These are phyloP conservation scores for Mycena rosella DNA, from an alignment of 768 basidiomycete genomes.

Conservation along the genomic window DNA sequence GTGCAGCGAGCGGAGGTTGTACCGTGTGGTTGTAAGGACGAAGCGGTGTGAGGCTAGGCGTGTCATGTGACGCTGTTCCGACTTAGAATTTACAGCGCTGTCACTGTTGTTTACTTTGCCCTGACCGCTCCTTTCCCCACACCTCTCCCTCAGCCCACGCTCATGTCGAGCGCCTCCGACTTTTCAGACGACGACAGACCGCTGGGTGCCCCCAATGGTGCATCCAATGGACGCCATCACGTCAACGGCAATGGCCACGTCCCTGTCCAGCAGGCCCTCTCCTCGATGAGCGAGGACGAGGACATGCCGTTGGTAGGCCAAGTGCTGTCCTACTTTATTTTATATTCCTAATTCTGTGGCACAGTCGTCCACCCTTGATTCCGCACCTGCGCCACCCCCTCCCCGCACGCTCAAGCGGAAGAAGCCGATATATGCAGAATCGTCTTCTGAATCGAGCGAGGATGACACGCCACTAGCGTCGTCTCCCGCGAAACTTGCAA, in stretches of 20 bases:
- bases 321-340: constrained; percentile 34
- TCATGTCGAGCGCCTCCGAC: constrained; percentile 61
- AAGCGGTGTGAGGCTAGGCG: no score
- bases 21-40: constrained; percentile 14
- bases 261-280: constrained; percentile 53
- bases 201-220: constrained; percentile 56
- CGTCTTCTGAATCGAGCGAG: constrained; percentile 64
- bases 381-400: constrained; percentile 54
- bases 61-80: not conserved
- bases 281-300: constrained; percentile 76
- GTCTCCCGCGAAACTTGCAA: constrained; percentile 70
- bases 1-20: constrained; percentile 26
- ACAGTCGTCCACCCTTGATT: constrained; percentile 64
- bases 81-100: constrained; percentile 29
- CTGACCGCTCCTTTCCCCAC: constrained; percentile 40
- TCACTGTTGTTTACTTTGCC: constrained; percentile 40
- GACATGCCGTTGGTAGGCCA: constrained; percentile 77
- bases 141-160: not conserved
- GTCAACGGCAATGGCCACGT: constrained; percentile 57
- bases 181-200: constrained; percentile 73
- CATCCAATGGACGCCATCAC: constrained; percentile 53
- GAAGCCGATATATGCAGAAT: constrained; percentile 63
- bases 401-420: constrained; percentile 71
- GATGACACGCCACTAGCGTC: constrained; percentile 82
- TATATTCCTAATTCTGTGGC: constrained; percentile 55